Conservation (phyloP, 2,329 filamentous ascomycete genomes). For the Talaromyces sp. region DNA sequence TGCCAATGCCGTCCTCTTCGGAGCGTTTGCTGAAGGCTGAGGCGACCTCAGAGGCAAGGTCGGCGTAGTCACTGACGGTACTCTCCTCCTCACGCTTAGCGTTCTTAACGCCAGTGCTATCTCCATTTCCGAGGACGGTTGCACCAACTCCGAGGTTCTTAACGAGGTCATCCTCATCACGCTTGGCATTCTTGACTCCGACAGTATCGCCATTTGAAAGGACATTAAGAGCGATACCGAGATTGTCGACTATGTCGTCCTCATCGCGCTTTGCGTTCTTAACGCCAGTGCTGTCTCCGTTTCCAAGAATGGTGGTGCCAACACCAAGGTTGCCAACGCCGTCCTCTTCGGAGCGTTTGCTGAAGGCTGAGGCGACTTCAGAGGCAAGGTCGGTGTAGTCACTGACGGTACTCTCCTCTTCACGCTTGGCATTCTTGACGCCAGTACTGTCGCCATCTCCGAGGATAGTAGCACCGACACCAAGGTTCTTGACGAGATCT, state of each 20-base stretch:
- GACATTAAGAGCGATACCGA: background rate
- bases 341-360: background rate
- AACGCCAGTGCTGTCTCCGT: constrained; percentile 1
- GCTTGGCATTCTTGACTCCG: background rate
- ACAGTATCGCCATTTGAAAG: background rate
- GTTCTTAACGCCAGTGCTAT: background rate
- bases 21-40: too few species aligned
- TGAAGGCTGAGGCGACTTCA: background rate
- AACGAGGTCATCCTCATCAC: background rate
- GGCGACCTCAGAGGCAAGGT: background rate
- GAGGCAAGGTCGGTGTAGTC: background rate
- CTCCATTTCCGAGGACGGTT: background rate
- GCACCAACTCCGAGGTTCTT: background rate
- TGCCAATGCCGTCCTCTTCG: too few species aligned
- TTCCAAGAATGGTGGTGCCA: background rate
- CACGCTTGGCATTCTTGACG: constrained; percentile 8
- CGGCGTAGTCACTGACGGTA: background rate
- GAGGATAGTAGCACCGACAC: background rate
- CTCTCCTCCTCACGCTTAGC: background rate
- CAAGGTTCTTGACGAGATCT: background rate
- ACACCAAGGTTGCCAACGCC: background rate
- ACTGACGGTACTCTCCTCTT: background rate
- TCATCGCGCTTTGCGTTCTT: too few species aligned
- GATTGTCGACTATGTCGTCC: background rate
- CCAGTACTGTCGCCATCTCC: background rate